phyloP scores from a whole-genome alignment of 352 stramenopile genomes.

The Pythium brachiatum region DNA sequence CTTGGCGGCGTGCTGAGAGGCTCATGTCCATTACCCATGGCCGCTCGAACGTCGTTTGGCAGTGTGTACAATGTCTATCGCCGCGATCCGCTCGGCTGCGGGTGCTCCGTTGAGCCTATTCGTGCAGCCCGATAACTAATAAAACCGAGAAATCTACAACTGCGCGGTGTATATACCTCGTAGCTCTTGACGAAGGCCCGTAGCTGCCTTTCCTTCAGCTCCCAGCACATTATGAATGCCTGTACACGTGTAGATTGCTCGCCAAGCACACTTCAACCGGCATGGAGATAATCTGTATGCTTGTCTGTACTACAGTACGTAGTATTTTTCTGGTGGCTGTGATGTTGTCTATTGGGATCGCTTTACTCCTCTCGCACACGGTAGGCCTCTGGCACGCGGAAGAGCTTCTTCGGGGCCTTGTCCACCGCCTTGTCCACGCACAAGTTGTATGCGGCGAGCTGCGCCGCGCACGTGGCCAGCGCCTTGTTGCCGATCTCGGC shows the following conservation, averaged over 20 bases:
- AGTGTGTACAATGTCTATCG: not conserved
- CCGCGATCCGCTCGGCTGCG: not conserved
- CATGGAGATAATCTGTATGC: not conserved
- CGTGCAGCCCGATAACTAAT: not conserved
- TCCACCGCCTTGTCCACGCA: constrained; percentile 61
- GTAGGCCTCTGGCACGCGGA: constrained; percentile 80
- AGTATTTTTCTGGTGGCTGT: not conserved
- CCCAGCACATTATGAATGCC: too few relatives aligned
- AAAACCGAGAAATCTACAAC: not conserved
- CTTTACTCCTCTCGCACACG: constrained; percentile 50
- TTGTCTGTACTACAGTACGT: too few relatives aligned
- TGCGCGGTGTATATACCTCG: not conserved
- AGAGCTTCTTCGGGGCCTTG: constrained; percentile 69
- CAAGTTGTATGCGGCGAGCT: constrained; percentile 64
- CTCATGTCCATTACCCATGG: not conserved
- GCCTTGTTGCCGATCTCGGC: constrained; percentile 66
- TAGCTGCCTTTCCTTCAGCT: too few relatives aligned
- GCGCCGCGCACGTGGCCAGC: constrained; percentile 51
- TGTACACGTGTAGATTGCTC: too few relatives aligned
- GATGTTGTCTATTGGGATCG: not conserved
- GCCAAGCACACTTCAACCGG: not conserved
- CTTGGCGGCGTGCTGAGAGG: not conserved
- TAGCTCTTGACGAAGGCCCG: too few relatives aligned
- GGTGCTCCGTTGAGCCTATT: not conserved
- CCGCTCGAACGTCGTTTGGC: not conserved